Evolutionary conservation across 805 yeast species (phyloP), one percentile per base, ranked within the genome.

Genomic region (Kodamaea kakaduensis): DNA sequence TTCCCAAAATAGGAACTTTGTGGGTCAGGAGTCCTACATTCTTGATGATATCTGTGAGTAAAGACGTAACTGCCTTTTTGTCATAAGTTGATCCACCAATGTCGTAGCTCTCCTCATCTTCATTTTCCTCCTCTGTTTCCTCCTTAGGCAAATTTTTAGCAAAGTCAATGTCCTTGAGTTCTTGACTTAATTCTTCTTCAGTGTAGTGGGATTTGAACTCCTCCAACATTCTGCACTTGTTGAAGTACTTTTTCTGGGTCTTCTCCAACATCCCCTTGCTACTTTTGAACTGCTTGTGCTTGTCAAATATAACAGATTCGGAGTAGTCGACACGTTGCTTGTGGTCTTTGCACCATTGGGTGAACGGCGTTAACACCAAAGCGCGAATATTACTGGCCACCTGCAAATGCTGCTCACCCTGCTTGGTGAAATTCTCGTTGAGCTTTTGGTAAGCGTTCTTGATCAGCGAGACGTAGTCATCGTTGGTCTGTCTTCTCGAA

Each of bases 271-370:
- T 56, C 9, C 56, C 52, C 43, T 67, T 59, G 25, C 64, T 69
- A 34, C 59, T 66, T 31, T 75, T 74, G 54, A 75, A 83, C 31
- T 59, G 64, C 45, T 71, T 72, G 29, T 75, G 67, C 44, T 75
- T 77, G 14, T 61, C 67, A 32, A 61, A 58, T 25, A 85, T 58
- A 4, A 69, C 64, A 38, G 69, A 64, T 36, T 78, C 81, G 12
- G 84, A 76, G 48, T 72, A 75, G 25, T 73, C 77, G 2, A 86
- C 71, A 31, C 94, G 62, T 45, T 74, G 75, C 35, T 71, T 72
- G 57, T 86, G 95, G 35, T 81, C 88, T 12, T 63, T 65, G 26
- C 88, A 71, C 94, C 94, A 87, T 47, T 73, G 71, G 8, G 75
- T 56, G 49, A 86, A 86, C 1, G 95, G 95, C 16, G 68, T 69